Evolutionary conservation across 2,329 filamentous ascomycete species (phyloP), one percentile per base, ranked within the genome.

Genomic region (Ascocoryne sarcoides): DNA sequence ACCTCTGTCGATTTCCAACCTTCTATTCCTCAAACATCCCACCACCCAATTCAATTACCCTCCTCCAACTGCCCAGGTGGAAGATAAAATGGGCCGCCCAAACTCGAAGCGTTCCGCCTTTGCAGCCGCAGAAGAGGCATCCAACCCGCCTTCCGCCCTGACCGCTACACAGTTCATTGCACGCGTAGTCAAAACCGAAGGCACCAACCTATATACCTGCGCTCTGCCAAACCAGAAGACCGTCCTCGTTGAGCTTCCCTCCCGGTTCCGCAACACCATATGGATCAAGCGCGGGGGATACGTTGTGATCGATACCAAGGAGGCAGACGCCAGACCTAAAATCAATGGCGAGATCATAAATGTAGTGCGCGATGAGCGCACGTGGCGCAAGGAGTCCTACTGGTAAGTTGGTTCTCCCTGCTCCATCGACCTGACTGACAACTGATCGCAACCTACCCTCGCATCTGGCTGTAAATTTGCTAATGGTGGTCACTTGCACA

Each of bases 241-340:
- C 5, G 63, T 90, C 29, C 67, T 93, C 14, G 81, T 88, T 16
- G 88, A 95, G 67, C 76, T 98, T 15, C 82, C 85, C 8, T 69
- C 86, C 18, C 79, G 80, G 30, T 95, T 96, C 60, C 84, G 90
- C 46, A 92, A 86, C 49, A 92, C 86, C 2, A 86, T 96, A 48
- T 96, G 87, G 85, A 84, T 96, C 61, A 89, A 84, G 63, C 79
- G 87, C 14, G 84, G 88, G 20, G 86, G 87, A 0, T 96, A 82
- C 61, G 88, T 95, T 20, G 65, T 96, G 9, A 73, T 95, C 10
- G 84, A 96, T 50, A 82, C 76, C 17, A 70, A 71, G 20, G 69
- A 74, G 2, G 68, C 80, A 28, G 76, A 79, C 19, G 76, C 73
- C 17, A 66, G 79, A 37, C 80, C 82, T 32, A 88, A 87, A 61